phyloP scores from a whole-genome alignment of 345 rosid species.

The Tarenaya hassleriana region DNA sequence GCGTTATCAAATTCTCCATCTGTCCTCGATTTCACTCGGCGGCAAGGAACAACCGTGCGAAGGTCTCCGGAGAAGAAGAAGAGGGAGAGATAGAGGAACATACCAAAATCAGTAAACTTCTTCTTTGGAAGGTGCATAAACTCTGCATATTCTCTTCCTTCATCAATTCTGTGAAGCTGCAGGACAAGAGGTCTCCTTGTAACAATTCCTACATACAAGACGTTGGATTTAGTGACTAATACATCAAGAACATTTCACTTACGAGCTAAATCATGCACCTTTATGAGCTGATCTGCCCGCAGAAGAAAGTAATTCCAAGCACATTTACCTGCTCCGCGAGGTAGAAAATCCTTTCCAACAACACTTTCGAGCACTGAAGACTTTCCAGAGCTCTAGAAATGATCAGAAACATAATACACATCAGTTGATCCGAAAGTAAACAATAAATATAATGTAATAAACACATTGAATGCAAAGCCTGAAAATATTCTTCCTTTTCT shows the following conservation, averaged over 20 bases:
- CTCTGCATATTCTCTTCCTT: constrained; percentile 90
- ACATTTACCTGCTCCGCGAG: constrained; percentile 86
- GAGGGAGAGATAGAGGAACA: constrained; percentile 8
- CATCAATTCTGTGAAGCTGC: constrained; percentile 89
- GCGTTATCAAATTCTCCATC: constrained; percentile 80
- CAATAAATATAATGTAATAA: constrained; percentile 6
- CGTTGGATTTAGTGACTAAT: constrained; percentile 6
- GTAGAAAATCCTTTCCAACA: constrained; percentile 91
- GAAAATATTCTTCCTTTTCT: too few species aligned
- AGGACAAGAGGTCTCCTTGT: constrained; percentile 94
- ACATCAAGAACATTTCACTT: neutral
- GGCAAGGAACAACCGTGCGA: constrained; percentile 12
- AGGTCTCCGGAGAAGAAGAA: constrained; percentile 15
- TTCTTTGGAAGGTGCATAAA: constrained; percentile 92
- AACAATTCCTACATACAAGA: constrained; percentile 71
- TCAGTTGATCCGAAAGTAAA: neutral
- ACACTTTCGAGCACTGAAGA: constrained; percentile 92
- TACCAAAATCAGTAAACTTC: constrained; percentile 87
- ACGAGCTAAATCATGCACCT: constrained; percentile 5
- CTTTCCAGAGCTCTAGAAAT: constrained; percentile 84
- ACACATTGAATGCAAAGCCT: constrained; percentile 1
- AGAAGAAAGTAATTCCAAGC: constrained; percentile 1
- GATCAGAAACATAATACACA: constrained; percentile 21
- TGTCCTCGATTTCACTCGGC: neutral
- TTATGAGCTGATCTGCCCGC: neutral